phyloP scores from a whole-genome alignment of 1,284 basidiomycete genomes.

The Wolfiporia cocos region DNA sequence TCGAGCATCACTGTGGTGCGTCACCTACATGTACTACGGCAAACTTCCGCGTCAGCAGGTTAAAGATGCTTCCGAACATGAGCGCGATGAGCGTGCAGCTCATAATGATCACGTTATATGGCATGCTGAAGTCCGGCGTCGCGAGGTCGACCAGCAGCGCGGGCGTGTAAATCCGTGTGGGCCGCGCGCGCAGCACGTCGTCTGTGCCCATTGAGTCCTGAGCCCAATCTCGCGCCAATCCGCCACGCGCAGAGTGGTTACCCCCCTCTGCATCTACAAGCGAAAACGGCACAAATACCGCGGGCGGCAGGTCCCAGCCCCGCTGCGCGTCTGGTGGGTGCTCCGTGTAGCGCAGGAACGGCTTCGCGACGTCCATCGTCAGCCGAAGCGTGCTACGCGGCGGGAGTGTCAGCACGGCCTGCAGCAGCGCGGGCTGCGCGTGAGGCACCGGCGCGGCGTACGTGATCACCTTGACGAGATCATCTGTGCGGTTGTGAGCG shows the following conservation, averaged over 20 bases:
- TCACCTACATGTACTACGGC: conserved; percentile 37
- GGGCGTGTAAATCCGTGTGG: conserved; percentile 66
- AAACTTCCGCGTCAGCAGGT: conserved; percentile 78
- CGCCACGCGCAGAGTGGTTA: not conserved
- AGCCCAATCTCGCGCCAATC: no score
- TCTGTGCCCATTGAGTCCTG: no score
- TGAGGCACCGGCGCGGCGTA: conserved; percentile 70
- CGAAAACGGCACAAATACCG: conserved; percentile 56
- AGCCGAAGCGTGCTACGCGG: conserved; percentile 60
- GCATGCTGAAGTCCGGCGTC: conserved; percentile 98
- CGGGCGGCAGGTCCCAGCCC: conserved; percentile 89
- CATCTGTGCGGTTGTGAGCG: conserved; percentile 33
- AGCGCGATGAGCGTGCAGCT: conserved; percentile 88
- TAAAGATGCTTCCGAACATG: conserved; percentile 91
- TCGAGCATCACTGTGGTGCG: not conserved
- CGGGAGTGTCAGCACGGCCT: conserved; percentile 68
- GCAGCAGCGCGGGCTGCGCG: conserved; percentile 67
- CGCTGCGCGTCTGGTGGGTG: conserved; percentile 95
- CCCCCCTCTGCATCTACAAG: no score
- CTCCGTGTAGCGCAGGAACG: conserved; percentile 90
- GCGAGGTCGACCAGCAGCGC: conserved; percentile 85
- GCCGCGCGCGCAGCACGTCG: not conserved
- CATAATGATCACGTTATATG: conserved; percentile 98
- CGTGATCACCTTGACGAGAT: conserved; percentile 53
- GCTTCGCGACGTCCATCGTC: conserved; percentile 74